Base-by-base conservation (phyloP, 495 filamentous ascomycete genomes). In the Emericellopsis terricola region DNA sequence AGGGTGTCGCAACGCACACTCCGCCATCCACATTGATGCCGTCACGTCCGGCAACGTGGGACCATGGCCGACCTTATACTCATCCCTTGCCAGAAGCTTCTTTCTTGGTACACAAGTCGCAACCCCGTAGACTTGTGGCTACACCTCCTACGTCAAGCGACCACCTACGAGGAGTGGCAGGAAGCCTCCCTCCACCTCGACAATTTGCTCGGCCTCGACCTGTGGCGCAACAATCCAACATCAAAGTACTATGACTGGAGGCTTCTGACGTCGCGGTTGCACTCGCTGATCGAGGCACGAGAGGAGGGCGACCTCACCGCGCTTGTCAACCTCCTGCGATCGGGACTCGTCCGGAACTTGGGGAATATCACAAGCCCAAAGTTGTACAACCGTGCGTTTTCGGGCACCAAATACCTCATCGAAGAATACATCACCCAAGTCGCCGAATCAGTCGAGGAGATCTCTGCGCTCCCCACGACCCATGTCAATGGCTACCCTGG, bases 381-480 rank as follows among this genome's bases (percentile, higher is more conserved):
- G 39, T 56, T 96, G 2, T 96, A 81, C 56, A 86, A 84, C 39
- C 66, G 77, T 33, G 75, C 80, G 9, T 91, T 92, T 47, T 76
- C 78, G 2, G 87, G 87, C 9, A 94, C 85, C 3, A 96, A 96
- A 51, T 65, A 76, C 15, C 52, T 91, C 16, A 87, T 96, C 38
- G 84, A 92, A 43, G 79, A 93, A 48, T 96, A 96, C 41, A 76
- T 94, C 41, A 76, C 78, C 0, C 73, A 83, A 40, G 76, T 87
- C 14, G 81, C 78, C 23, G 66, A 77, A 23, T 82, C 81, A 2
- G 71, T 94, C 24, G 69, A 78, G 37, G 74, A 86, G 46, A 73
- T 94, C 15, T 75, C 74, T 10, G 55, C 59, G n/a, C 57, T 86
- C 13, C 74, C 78, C n/a, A 76, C 76, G 0, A 56, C 62, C 2